Evolutionary conservation across 2,329 filamentous ascomycete species (phyloP).

Genomic region (Hypoxylon sp.): DNA sequence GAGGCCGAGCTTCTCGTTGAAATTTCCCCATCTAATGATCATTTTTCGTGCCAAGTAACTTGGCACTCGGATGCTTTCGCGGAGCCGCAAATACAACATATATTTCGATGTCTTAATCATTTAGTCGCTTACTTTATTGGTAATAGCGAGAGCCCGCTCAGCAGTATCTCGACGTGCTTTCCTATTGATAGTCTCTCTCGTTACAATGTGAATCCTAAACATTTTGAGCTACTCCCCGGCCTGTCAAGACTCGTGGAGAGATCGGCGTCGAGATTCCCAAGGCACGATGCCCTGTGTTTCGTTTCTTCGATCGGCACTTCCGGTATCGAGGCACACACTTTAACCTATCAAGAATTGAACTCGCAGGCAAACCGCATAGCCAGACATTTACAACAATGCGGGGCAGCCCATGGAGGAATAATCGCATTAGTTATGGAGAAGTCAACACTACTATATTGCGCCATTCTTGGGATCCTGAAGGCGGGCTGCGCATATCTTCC

Average conservation of each 20-base stretch:
- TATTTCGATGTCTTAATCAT: constrained; percentile 74
- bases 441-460: constrained; percentile 77
- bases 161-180: constrained; percentile 50
- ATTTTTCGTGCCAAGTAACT: constrained; percentile 63
- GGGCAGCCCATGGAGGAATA: constrained; percentile 67
- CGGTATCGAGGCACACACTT: constrained; percentile 54
- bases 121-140: constrained; percentile 57
- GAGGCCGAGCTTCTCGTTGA: constrained; percentile 85
- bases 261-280: constrained; percentile 63
- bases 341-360: constrained; percentile 79
- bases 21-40: constrained; percentile 72
- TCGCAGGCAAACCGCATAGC: constrained; percentile 74
- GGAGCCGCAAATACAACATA: constrained; percentile 64
- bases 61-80: constrained; percentile 67
- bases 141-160: constrained; percentile 50
- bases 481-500: constrained; percentile 85
- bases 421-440: constrained; percentile 86
- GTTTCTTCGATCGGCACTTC: constrained; percentile 62
- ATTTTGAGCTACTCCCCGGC: constrained; percentile 58
- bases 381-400: constrained; percentile 64
- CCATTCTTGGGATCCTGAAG: constrained; percentile 82
- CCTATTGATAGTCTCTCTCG: constrained; percentile 61
- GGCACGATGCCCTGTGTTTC: constrained; percentile 75
- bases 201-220: constrained; percentile 60
- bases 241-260: constrained; percentile 69